Evolutionary conservation across 768 basidiomycete species (phyloP), one percentile per base, ranked within the genome.

Genomic region (Grammothele lineata): DNA sequence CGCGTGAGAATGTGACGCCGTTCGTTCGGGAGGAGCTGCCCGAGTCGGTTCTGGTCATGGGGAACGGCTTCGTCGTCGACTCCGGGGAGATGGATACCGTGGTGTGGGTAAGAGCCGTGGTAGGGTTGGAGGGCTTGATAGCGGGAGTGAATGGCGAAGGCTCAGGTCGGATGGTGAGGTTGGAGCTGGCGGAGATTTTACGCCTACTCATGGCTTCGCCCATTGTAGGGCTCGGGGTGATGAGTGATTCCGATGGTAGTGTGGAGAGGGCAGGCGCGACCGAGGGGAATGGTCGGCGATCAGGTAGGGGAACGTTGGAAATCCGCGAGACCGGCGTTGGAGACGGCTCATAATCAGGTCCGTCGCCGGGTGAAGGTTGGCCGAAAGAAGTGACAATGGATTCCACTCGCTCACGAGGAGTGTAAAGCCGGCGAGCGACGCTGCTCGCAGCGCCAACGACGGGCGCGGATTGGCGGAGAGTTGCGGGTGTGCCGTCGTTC

Each of bases 61-160:
- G 61, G 45, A 41, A 67, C 55, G 18, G 47, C 51, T 48, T 65
- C 17, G 27, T 30, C 8, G 27, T 23, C 5, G 27, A 27, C 6
- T 66, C 24, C 70, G 42, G 45, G 7, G 55, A 50, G 7, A 72
- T 75, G 4, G 79, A 77, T 4, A 80, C 83, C 0, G 82, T 87
- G 53, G 83, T 80, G 0, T 77, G 62, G 1, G 83, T 85, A 11
- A 87, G 45, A 14, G 81, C 82, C 15, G 85, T 88, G 30, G 85
- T 87, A 1, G 82, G 70, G 47, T 72, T 77, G 0, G 78, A 74
- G 0, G 77, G 76, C 3, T 76, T 78, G 27, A 81, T 59, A 7
- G 73, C 56, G 9, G 79, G 71, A 39, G 77, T 75, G n/a, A 71
- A 64, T 14, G 74, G 57, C 41, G 45, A 61, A 48, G 39, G 62